Evolutionary conservation across 2,329 filamentous ascomycete species (phyloP).

Genomic region (Lizonia empirigonia): DNA sequence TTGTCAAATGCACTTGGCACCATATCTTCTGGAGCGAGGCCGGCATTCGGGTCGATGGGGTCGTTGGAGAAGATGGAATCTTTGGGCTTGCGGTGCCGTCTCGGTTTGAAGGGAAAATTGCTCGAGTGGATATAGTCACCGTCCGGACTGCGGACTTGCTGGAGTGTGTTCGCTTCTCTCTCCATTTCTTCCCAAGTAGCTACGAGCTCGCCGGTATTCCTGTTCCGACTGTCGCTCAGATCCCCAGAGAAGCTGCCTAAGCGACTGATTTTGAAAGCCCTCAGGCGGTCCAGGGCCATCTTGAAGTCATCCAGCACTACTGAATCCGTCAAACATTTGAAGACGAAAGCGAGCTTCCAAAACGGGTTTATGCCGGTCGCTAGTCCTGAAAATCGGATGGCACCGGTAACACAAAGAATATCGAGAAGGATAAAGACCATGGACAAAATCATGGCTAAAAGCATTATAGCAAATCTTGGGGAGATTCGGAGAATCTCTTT

Average conservation of each 20-base stretch:
- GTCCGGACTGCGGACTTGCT: conserved; percentile 36
- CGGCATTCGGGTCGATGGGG: conserved; percentile 17
- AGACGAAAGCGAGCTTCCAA: conserved; percentile 68
- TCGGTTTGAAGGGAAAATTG: conserved; percentile 37
- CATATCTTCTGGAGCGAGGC: conserved; percentile 36
- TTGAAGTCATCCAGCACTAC: conserved; percentile 73
- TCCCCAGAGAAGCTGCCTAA: conserved; percentile 47
- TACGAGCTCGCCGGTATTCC: conserved; percentile 38
- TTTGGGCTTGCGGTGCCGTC: conserved; percentile 28
- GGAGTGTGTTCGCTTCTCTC: conserved; percentile 33
- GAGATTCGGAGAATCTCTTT: conserved; percentile 64
- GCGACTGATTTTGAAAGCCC: conserved; percentile 52
- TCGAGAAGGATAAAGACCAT: conserved; percentile 67
- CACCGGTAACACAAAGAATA: conserved; percentile 63
- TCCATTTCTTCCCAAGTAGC: conserved; percentile 45
- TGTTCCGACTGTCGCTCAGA: conserved; percentile 41
- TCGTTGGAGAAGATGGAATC: conserved; percentile 35
- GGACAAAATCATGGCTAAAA: conserved; percentile 65
- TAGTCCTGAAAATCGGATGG: conserved; percentile 45
- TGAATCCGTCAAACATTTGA: conserved; percentile 70
- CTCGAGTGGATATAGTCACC: conserved; percentile 38
- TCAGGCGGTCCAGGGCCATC: conserved; percentile 57
- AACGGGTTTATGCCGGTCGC: conserved; percentile 68
- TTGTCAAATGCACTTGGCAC: conserved; percentile 37
- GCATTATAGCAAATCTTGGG: conserved; percentile 68